phyloP scores from a whole-genome alignment of 768 basidiomycete genomes.

The Coprinopsis strossmayeri region DNA sequence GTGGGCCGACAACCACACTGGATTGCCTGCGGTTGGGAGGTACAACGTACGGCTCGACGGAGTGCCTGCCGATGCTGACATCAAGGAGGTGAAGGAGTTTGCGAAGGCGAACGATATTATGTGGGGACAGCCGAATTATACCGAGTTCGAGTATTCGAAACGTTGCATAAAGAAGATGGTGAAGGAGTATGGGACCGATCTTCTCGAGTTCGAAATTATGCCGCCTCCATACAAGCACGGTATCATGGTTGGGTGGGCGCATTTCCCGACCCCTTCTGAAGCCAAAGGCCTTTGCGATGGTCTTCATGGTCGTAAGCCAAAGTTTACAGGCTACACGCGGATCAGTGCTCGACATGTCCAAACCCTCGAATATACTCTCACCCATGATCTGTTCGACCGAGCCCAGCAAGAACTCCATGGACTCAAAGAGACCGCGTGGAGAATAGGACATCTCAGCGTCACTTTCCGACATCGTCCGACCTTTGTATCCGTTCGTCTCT shows the following conservation, averaged over 20 bases:
- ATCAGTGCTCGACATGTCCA: slow-evolving; percentile 50
- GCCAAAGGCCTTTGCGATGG: slow-evolving; percentile 44
- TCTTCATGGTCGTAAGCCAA: slow-evolving; percentile 41
- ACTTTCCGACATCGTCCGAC: slow-evolving; percentile 14
- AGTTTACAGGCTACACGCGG: slow-evolving; percentile 36
- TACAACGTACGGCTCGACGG: slow-evolving; percentile 57
- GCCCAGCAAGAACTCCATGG: slow-evolving; percentile 38
- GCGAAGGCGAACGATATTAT: slow-evolving; percentile 43
- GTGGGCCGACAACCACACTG: slow-evolving; percentile 44
- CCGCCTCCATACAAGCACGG: slow-evolving; percentile 48
- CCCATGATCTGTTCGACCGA: slow-evolving; percentile 27
- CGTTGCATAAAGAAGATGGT: slow-evolving; percentile 30
- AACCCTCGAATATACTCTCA: slow-evolving; percentile 41
- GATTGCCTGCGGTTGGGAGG: slow-evolving; percentile 49
- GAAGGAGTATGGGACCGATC: slow-evolving; percentile 7
- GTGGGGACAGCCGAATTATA: slow-evolving; percentile 41
- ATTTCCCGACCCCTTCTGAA: slow-evolving; percentile 42
- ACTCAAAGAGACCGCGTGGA: slow-evolving; percentile 32
- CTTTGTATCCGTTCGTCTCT: slow-evolving; percentile 37
- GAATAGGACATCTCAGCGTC: slow-evolving; percentile 19
- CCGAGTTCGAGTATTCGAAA: slow-evolving; percentile 28
- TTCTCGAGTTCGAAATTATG: slow-evolving; percentile 36
- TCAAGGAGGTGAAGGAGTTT: slow-evolving; percentile 38
- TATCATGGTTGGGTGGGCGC: slow-evolving; percentile 46
- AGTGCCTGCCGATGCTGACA: slow-evolving; percentile 39